phyloP scores from a whole-genome alignment of 495 filamentous ascomycete species.

The Hypoxylon rickii region DNA sequence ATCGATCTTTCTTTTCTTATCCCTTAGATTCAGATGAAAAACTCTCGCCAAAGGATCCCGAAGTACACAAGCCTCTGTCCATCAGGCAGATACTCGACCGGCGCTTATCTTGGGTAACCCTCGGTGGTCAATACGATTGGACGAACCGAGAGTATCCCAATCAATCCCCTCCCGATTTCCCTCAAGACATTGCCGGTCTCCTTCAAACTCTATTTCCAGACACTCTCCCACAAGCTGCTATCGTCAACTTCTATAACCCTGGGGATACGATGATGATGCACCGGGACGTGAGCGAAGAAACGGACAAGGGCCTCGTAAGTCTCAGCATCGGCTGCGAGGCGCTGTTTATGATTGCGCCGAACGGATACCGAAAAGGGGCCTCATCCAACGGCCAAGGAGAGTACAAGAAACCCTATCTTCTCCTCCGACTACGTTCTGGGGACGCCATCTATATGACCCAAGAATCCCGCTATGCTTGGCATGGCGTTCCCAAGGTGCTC shows the following conservation, averaged over 20 bases:
- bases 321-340: conserved; percentile 88
- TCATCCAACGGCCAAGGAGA: conserved; percentile 5
- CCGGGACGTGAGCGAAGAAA: conserved; percentile 85
- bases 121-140: conserved; percentile 96
- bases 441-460: conserved; percentile 84
- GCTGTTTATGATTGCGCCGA: conserved; percentile 70
- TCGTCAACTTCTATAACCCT: conserved; percentile 87
- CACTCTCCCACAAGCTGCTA: conserved; percentile 81
- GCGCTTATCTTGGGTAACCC: conserved; percentile 88
- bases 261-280: conserved; percentile 88
- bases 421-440: conserved; percentile 74
- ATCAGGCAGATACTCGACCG: conserved; percentile 68
- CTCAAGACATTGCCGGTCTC: conserved; percentile 68
- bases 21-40: conserved; percentile 36
- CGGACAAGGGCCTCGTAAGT: conserved; percentile 74
- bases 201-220: conserved; percentile 69
- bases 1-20: conserved; percentile 53
- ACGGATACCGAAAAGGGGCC: conserved; percentile 40
- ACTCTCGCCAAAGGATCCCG: conserved; percentile 70
- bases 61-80: conserved; percentile 69
- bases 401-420: conserved; percentile 51
- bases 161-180: conserved; percentile 70
- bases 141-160: conserved; percentile 77
- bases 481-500: conserved; percentile 85
- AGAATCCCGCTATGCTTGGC: conserved; percentile 84